A percentile compares a stretch with the other conserved stretches of the same genome.
phyloP scores from a whole-genome alignment of 208 protist genomes.

The Leptomonas seymouri region DNA sequence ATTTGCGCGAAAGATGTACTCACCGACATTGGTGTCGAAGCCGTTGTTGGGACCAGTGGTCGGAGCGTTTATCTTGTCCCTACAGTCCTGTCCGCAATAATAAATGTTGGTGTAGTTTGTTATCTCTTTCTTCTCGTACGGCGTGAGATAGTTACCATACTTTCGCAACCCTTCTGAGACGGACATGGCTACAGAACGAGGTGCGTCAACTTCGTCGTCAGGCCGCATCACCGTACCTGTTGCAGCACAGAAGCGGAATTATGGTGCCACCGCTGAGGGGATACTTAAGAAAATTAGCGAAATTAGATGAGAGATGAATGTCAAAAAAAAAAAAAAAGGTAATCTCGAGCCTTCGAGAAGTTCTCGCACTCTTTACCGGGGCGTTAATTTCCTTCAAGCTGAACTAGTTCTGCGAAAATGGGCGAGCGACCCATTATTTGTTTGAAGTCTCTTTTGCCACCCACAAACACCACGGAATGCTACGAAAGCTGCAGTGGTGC shows the following conservation, averaged over 20 bases:
- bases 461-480: not conserved
- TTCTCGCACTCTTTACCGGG: not conserved
- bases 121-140: constrained; percentile 77
- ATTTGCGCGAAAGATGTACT: constrained; percentile 87
- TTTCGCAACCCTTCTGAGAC: constrained; percentile 21
- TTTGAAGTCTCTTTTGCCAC: too few species aligned
- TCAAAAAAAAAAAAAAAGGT: constrained; percentile 3
- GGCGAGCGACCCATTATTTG: not conserved
- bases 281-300: constrained; percentile 4
- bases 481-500: not conserved
- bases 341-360: constrained; percentile 2
- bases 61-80: constrained; percentile 61
- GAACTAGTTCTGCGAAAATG: not conserved
- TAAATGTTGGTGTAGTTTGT: constrained; percentile 48
- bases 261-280: not conserved
- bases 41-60: constrained; percentile 72
- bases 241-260: not conserved
- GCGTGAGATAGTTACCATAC: constrained; percentile 46
- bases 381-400: not conserved
- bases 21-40: constrained; percentile 94
- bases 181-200: constrained; percentile 10
- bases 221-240: not conserved
- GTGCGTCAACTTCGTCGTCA: not conserved
- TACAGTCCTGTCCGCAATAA: constrained; percentile 73
- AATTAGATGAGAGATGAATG: not conserved